Evolutionary conservation across 192 early-diverging fungal species (phyloP).

Genomic region (Chytriomyces hyalinus): DNA sequence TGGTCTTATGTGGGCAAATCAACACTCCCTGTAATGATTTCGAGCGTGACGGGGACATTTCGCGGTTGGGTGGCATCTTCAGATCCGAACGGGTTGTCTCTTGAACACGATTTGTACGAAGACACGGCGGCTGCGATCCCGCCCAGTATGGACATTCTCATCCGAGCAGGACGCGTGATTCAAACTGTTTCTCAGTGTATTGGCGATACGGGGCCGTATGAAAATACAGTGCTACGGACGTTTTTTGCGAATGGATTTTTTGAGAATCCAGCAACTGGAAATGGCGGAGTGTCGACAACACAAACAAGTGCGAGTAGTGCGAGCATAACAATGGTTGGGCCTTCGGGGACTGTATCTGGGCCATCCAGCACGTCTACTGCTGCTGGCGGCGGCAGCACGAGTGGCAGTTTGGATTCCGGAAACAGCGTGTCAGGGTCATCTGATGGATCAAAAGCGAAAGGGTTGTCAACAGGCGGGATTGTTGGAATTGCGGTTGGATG

Average conservation of each 20-base stretch:
- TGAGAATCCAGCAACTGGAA: background rate
- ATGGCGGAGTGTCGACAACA: too few species aligned
- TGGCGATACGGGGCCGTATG: background rate
- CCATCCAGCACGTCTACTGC: too few species aligned
- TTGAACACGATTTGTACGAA: constrained; percentile 14
- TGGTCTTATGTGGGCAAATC: constrained; percentile 7
- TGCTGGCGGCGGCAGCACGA: too few species aligned
- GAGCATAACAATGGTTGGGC: too few species aligned
- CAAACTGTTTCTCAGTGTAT: background rate
- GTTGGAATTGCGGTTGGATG: too few species aligned
- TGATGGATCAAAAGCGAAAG: too few species aligned
- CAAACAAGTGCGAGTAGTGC: too few species aligned
- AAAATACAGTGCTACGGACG: background rate
- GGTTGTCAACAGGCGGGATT: too few species aligned
- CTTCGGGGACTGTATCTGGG: too few species aligned
- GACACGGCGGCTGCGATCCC: background rate
- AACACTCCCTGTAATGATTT: background rate
- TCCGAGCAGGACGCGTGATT: background rate
- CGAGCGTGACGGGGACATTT: background rate
- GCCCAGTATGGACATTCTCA: background rate
- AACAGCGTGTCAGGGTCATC: too few species aligned
- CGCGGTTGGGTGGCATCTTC: background rate
- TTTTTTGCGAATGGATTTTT: constrained; percentile 8
- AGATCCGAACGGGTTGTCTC: background rate
- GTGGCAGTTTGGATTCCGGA: too few species aligned